Conservation (phyloP, 202 grass and related monocot species). For the Tripidium arundinaceum region DNA sequence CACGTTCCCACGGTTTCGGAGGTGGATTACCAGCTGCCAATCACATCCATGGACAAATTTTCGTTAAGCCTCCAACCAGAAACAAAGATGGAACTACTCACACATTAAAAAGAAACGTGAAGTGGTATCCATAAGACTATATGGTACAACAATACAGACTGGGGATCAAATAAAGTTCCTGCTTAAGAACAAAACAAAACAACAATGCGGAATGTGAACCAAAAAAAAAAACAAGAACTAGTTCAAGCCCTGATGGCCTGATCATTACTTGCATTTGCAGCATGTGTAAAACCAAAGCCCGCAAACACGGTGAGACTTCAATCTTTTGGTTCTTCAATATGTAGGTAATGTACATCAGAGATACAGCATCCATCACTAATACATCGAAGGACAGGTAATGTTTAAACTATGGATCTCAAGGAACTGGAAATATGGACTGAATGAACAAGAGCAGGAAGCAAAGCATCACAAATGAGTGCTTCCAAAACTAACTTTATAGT, state of each 20-base stretch:
- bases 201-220: neutral
- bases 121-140: neutral
- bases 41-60: neutral
- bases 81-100: neutral
- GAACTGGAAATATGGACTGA: neutral
- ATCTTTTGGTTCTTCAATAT: neutral
- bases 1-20: conserved; percentile 82
- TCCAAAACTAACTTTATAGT: neutral
- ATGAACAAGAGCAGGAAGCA: neutral
- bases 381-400: neutral
- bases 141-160: neutral
- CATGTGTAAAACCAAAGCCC: neutral
- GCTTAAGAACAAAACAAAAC: neutral
- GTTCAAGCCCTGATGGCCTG: neutral
- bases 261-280: neutral
- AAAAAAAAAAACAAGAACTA: neutral
- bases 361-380: neutral
- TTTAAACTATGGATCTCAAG: neutral
- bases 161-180: neutral
- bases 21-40: conserved; percentile 55
- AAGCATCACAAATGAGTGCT: neutral
- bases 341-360: neutral
- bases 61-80: neutral
- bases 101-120: neutral
- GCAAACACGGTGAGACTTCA: neutral